These are phyloP conservation scores for Jacaranda copaia DNA, from an alignment of 257 asterid genomes.

Conservation along the genomic window DNA sequence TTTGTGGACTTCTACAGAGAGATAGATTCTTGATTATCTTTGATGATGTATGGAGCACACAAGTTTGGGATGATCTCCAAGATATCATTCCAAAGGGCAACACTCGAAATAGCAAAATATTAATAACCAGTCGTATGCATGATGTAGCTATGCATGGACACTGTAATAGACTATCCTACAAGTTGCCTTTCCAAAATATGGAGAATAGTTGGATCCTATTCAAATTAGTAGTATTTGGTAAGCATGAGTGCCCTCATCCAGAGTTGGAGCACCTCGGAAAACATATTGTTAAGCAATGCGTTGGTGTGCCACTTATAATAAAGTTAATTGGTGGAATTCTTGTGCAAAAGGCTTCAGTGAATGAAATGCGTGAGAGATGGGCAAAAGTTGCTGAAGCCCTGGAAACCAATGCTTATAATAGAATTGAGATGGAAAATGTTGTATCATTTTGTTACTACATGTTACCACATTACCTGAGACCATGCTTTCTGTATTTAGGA, in stretches of 20 bases:
- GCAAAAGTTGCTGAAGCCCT: no score
- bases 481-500: slow-evolving; percentile 42
- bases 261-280: slow-evolving; percentile 24
- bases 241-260: slow-evolving; percentile 14
- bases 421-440: slow-evolving; percentile 17
- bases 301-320: slow-evolving; percentile 38
- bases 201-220: slow-evolving; percentile 38
- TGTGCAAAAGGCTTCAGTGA: no score
- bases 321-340: slow-evolving; percentile 8
- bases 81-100: slow-evolving; percentile 36
- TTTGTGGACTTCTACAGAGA: neutral
- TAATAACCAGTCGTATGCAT: slow-evolving; percentile 40
- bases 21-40: slow-evolving; percentile 37
- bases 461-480: slow-evolving; percentile 33
- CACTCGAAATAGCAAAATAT: slow-evolving; percentile 32
- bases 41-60: slow-evolving; percentile 47
- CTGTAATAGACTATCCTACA: slow-evolving; percentile 15
- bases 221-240: slow-evolving; percentile 36
- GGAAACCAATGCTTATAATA: neutral
- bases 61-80: slow-evolving; percentile 31
- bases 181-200: slow-evolving; percentile 18
- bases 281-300: slow-evolving; percentile 33
- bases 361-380: no score
- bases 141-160: slow-evolving; percentile 34
- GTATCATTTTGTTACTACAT: slow-evolving; percentile 39